Evolutionary conservation across 495 filamentous ascomycete genomes (phyloP), one percentile per base, ranked within the genome.

Genomic region (Hyphodiscus hymeniophilus): DNA sequence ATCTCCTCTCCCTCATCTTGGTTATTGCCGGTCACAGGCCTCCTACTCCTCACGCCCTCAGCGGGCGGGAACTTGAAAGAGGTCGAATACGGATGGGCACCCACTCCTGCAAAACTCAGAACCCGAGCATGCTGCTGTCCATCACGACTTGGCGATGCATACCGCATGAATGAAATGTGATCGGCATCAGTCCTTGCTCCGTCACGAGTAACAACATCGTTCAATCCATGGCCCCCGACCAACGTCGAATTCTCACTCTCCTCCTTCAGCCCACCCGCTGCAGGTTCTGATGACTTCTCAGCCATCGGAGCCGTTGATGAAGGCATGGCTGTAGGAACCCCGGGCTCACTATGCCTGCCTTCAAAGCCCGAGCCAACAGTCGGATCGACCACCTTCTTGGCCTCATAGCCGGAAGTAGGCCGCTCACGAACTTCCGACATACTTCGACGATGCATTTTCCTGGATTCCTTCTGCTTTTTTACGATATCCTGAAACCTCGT

Each of bases 401-500:
- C 7, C 18, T 45, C 42, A 11, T 48, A 4, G 5, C 34, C 34
- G 17, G 6, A 5, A 4, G 34, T 6, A 11, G 38, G 38, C 4
- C 8, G 16, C 7, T 40, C 20, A 4, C 38, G n/a, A n/a, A 18
- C 26, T 18, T 13, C 15, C n/a, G 34, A 20, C 16, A 32, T 23
- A 22, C 39, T 39, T 18, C 38, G 30, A 13, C 20, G 20, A 10
- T 43, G 15, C 7, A 13, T 17, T 8, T n/a, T 36, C 26, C 34
- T 45, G 16, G 59, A 53, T 49, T 60, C 56, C 12, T 65, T 67
- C 46, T 73, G 72, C 34, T 71, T 67, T 42, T 73, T 64, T 12
- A 80, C 73, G 34, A 87, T 69, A 30, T 70, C 64, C 45, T 75
- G 58, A 58, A 89, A 81, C 43, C 80, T 78, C 8, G 60, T 63